Percentiles rank a stretch among this genome's conserved stretches.
Conservation (phyloP, 2,329 filamentous ascomycete genomes). For the Fusarium ramigenum region DNA sequence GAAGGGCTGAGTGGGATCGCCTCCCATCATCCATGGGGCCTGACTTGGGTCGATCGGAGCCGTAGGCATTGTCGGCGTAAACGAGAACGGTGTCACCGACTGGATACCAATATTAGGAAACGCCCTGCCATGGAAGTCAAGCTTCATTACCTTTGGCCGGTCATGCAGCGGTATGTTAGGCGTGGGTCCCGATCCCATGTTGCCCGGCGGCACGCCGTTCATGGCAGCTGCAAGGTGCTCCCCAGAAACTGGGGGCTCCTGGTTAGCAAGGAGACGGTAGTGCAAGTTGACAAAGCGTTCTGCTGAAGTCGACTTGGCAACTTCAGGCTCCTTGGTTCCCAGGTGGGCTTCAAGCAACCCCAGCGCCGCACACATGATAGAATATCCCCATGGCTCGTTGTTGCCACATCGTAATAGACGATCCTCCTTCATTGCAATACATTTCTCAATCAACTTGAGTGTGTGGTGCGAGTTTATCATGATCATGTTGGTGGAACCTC, state of each 20-base stretch:
- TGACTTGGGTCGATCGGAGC: conserved; percentile 48
- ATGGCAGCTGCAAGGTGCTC: conserved; percentile 41
- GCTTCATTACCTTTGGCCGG: conserved; percentile 51
- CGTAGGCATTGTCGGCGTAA: conserved; percentile 49
- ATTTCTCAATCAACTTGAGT: conserved; percentile 68
- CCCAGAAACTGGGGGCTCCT: conserved; percentile 56
- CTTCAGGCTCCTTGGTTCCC: conserved; percentile 64
- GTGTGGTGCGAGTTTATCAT: conserved; percentile 70
- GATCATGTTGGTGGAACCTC: conserved; percentile 68
- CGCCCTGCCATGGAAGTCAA: conserved; percentile 38
- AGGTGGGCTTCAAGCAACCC: conserved; percentile 69
- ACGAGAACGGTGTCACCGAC: conserved; percentile 55
- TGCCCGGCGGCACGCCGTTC: conserved; percentile 35
- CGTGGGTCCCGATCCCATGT: conserved; percentile 41
- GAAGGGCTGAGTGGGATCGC: conserved; percentile 50
- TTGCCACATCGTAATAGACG: conserved; percentile 69
- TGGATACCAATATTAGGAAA: conserved; percentile 47
- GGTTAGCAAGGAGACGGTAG: conserved; percentile 64
- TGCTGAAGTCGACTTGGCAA: conserved; percentile 66
- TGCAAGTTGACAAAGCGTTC: conserved; percentile 69
- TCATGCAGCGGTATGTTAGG: conserved; percentile 50
- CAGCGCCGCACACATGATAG: conserved; percentile 69
- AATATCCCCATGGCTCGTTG: conserved; percentile 72
- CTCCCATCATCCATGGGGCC: conserved; percentile 48
- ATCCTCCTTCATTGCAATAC: conserved; percentile 69